Evolutionary conservation across 208 protist genomes (phyloP), one percentile per base, ranked within the genome.

Genomic region (Leishmania arabica): DNA sequence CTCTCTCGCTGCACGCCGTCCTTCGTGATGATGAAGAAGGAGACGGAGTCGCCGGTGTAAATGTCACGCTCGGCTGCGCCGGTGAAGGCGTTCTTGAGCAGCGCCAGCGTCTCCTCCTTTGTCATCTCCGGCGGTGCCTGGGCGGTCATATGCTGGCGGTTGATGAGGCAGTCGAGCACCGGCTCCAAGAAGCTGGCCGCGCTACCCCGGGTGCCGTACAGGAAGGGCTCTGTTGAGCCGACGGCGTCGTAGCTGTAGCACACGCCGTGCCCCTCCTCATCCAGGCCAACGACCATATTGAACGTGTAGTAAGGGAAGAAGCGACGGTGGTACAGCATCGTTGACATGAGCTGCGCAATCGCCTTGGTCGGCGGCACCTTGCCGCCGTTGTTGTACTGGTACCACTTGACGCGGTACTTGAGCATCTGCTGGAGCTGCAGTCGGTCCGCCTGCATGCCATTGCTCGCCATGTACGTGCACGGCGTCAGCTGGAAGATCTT

Each of bases 291-390:
- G 27, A 99, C 84, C 81, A 99, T 95, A 91, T 99, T 99, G 90
- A 99, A 99, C 5, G 99, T 99, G 93, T 99, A 99, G 88, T 99
- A 99, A 21, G 99, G 99, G 90, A 99, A 99, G 88, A 99, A 99
- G 78, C 99, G 95, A 51, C 97, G 95, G 70, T 95, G 88, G 85
- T 99, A 99, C 5, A 99, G 93, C 62, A 98, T 98, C 37, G 96
- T 99, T n/a, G 97, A 98, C 45, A 99, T 87, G 74, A 99, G 92
- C 91, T 99, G 99, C 19, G 98, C 93, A 74, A 99, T 95, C 54
- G 98, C 96, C 73, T 89, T 88, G 27, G 95, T 98, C 34, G 86
- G 92, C 77, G 99, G 99, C 49, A 90, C 82, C 81, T 97, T 97
- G 62, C 97, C 94, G 42, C 92, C 90, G 84, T 98, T 98, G 86